Evolutionary conservation across 2,329 filamentous ascomycete species (phyloP).

Genomic region (Emergomyces africanus): DNA sequence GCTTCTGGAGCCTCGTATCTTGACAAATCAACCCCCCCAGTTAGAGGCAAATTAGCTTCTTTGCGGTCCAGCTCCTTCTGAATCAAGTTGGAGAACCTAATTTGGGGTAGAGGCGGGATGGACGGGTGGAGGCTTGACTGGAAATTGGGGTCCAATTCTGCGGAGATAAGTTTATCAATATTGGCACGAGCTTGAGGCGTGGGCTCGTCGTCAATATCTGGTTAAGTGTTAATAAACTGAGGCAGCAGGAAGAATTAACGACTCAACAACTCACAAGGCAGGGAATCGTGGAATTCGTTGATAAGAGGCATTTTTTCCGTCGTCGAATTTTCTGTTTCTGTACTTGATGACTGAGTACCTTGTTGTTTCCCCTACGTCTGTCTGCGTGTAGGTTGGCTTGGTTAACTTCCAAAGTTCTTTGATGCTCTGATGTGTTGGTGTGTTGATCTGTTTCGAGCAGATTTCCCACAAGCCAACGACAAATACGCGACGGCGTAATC

Average conservation of each 20-base stretch:
- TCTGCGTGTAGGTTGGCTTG: not conserved
- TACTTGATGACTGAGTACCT: not conserved
- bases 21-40: constrained; percentile 55
- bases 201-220: constrained; percentile 71
- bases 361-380: not conserved
- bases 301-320: constrained; percentile 50
- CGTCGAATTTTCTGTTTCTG: not conserved
- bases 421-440: not conserved
- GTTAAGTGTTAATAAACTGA: constrained; percentile 9
- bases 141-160: constrained; percentile 46
- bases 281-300: constrained; percentile 60
- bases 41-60: constrained; percentile 44
- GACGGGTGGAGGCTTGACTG: constrained; percentile 43
- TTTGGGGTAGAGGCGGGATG: constrained; percentile 40
- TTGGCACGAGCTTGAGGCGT: constrained; percentile 47
- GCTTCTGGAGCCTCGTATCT: constrained; percentile 72
- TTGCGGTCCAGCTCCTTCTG: constrained; percentile 57
- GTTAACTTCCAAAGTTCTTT: not conserved
- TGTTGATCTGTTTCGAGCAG: not conserved
- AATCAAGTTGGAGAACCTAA: constrained; percentile 54
- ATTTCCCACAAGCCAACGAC: not conserved
- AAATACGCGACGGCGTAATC: not conserved
- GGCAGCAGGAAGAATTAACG: not conserved
- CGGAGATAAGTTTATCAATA: constrained; percentile 56
- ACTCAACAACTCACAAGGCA: constrained; percentile 52